Conservation (phyloP, 306 rosid genomes). For the Vigna unguiculata region DNA sequence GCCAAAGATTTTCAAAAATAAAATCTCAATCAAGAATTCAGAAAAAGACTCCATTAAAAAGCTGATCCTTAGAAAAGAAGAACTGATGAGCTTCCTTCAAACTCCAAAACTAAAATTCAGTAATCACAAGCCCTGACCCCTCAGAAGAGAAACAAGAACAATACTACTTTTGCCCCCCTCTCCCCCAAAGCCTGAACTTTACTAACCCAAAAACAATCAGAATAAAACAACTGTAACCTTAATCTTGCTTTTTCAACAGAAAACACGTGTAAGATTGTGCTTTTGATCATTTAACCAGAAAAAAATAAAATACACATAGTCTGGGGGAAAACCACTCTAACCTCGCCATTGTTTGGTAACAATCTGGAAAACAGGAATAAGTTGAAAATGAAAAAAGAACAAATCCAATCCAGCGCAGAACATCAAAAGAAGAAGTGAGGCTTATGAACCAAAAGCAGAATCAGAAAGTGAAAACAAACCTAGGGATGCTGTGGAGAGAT, state of each 20-base stretch:
- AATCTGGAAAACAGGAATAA: not conserved
- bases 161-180: too few relatives aligned
- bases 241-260: not conserved
- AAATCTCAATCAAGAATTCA: not conserved
- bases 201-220: not conserved
- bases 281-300: not conserved
- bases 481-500: not conserved
- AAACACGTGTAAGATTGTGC: not conserved
- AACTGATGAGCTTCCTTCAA: not conserved
- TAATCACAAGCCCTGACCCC: too few relatives aligned
- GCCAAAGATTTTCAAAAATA: not conserved
- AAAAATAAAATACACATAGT: not conserved
- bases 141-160: not conserved
- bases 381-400: not conserved
- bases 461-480: not conserved
- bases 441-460: not conserved
- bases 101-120: not conserved
- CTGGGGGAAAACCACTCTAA: not conserved
- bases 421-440: not conserved
- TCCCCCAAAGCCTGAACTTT: not conserved
- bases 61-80: not conserved
- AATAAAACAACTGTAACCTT: not conserved
- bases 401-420: not conserved
- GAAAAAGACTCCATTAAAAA: not conserved
- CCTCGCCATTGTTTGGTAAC: not conserved